These are phyloP conservation scores for Malassezia psittaci DNA, from an alignment of 1,284 basidiomycete genomes.

Conservation along the genomic window DNA sequence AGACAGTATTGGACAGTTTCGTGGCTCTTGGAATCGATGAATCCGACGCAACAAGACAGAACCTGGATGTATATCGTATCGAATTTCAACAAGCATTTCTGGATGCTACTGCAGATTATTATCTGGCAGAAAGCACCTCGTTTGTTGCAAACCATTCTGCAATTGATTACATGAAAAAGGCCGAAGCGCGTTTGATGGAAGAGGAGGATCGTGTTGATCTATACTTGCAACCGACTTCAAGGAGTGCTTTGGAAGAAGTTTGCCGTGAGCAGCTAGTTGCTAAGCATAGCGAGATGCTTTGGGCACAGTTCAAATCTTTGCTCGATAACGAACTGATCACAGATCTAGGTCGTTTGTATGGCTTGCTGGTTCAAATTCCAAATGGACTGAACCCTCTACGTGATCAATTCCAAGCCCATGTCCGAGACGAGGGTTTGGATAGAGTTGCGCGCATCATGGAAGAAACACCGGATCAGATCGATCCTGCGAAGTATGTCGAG, in stretches of 20 bases:
- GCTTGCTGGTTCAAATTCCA: slow-evolving; percentile 73
- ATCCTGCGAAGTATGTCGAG: slow-evolving; percentile 86
- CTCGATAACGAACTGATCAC: slow-evolving; percentile 87
- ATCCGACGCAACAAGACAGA: slow-evolving; percentile 76
- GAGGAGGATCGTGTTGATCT: slow-evolving; percentile 92
- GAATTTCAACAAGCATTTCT: slow-evolving; percentile 87
- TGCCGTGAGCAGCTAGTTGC: slow-evolving; percentile 89
- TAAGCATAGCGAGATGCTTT: slow-evolving; percentile 75
- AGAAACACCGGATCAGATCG: slow-evolving; percentile 49
- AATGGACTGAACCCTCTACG: slow-evolving; percentile 84
- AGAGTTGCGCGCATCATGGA: slow-evolving; percentile 66
- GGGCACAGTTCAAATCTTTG: slow-evolving; percentile 85
- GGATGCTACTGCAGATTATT: slow-evolving; percentile 76
- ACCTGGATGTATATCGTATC: slow-evolving; percentile 85
- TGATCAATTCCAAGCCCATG: slow-evolving; percentile 85
- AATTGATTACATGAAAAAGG: slow-evolving; percentile 93
- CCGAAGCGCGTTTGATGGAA: slow-evolving; percentile 79
- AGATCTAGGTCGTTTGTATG: slow-evolving; percentile 77
- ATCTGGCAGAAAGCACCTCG: slow-evolving; percentile 76
- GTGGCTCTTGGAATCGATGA: slow-evolving; percentile 88
- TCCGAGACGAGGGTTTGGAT: slow-evolving; percentile 75
- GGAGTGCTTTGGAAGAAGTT: slow-evolving; percentile 60
- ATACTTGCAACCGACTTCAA: slow-evolving; percentile 64
- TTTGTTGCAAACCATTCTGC: slow-evolving; percentile 84
- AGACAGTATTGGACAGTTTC: slow-evolving; percentile 81